phyloP scores from a whole-genome alignment of 345 rosid species.

The Syzygium grande region DNA sequence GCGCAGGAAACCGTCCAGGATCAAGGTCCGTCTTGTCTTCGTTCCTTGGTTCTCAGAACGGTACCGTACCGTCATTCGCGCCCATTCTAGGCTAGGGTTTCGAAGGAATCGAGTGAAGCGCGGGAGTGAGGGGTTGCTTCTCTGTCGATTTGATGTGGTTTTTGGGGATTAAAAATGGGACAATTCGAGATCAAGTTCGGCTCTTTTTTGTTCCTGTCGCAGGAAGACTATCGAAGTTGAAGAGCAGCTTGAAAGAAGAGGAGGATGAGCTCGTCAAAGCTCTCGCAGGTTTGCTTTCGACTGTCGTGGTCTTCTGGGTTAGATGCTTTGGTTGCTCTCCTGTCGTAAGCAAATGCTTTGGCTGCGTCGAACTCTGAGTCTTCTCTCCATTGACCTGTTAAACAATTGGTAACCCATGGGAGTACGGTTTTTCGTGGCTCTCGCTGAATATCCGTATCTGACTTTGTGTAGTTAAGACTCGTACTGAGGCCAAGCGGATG shows the following conservation, averaged over 20 bases:
- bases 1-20: conserved; percentile 34
- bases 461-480: conserved; percentile 57
- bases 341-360: neutral
- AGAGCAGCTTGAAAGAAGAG: conserved; percentile 61
- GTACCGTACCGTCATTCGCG: neutral
- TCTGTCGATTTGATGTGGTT: neutral
- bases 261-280: conserved; percentile 75
- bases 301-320: neutral
- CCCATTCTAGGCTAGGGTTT: neutral
- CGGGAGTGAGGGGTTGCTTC: neutral
- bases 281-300: conserved; percentile 42
- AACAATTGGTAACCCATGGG: neutral
- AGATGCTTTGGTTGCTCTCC: neutral
- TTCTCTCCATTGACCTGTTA: neutral
- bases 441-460: neutral
- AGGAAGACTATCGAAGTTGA: conserved; percentile 50
- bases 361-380: neutral
- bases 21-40: conserved; percentile 29
- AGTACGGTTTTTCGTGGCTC: neutral
- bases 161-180: neutral
- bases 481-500: conserved; percentile 70
- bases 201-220: neutral
- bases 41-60: neutral
- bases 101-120: too few relatives aligned
- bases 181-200: neutral